These are phyloP conservation scores for Boletus tomentosulus DNA, from an alignment of 768 basidiomycete species.

Conservation along the genomic window DNA sequence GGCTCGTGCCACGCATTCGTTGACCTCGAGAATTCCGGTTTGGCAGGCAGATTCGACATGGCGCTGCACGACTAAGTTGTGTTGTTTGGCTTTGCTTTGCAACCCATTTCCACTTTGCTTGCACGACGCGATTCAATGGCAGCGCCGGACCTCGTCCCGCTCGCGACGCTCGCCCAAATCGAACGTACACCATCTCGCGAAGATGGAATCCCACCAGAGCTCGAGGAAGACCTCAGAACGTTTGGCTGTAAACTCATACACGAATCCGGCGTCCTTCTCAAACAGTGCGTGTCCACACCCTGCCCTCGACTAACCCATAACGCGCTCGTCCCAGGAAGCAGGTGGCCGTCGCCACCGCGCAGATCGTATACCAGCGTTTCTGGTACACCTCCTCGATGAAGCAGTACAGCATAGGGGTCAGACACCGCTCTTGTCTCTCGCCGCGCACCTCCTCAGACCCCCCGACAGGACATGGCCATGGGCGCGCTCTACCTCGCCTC, in stretches of 20 bases:
- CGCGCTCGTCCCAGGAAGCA: constrained; percentile 68
- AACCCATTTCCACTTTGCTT: not conserved
- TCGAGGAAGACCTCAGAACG: constrained; percentile 86
- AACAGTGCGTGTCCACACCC: constrained; percentile 59
- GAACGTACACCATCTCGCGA: constrained; percentile 72
- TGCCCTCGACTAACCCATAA: constrained; percentile 5
- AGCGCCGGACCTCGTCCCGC: constrained; percentile 58
- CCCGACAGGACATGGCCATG: constrained; percentile 80
- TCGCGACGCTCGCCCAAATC: constrained; percentile 79
- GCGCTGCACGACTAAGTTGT: not conserved
- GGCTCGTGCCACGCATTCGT: constrained; percentile 15
- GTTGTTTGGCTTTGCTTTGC: constrained; percentile 25
- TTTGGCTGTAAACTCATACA: constrained; percentile 95
- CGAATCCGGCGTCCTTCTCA: constrained; percentile 86
- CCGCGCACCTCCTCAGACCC: constrained; percentile 5
- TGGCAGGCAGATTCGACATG: constrained; percentile 30
- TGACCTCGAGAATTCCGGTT: constrained; percentile 29
- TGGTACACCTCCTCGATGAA: constrained; percentile 95
- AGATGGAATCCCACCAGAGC: constrained; percentile 74
- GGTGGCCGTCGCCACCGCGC: constrained; percentile 94
- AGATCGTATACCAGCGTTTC: constrained; percentile 94
- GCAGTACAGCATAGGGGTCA: constrained; percentile 88
- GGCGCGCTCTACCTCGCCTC: constrained; percentile 86
- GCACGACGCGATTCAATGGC: constrained; percentile 40
- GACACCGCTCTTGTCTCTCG: constrained; percentile 16